phyloP scores from a whole-genome alignment of 306 rosid genomes.

The Rubus parviflorus region DNA sequence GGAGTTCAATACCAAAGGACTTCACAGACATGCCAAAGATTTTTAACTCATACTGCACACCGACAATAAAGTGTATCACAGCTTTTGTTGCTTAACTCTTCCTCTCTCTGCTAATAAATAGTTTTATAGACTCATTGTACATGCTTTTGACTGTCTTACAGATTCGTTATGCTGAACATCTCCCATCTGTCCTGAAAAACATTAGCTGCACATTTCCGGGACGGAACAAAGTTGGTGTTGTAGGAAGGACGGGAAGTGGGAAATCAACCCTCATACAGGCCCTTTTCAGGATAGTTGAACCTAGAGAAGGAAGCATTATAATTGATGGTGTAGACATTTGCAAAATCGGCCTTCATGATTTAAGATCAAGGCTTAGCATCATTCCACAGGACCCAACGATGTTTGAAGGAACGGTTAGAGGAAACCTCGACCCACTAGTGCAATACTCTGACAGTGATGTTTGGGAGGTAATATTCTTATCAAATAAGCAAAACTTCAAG shows the following conservation, averaged over 20 bases:
- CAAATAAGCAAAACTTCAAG: constrained; percentile 13
- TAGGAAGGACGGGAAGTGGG: constrained; percentile 96
- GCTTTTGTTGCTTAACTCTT: background rate
- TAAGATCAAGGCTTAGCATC: constrained; percentile 86
- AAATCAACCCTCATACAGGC: constrained; percentile 96
- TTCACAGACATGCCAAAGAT: background rate
- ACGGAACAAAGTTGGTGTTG: constrained; percentile 82
- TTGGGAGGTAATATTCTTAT: constrained; percentile 69
- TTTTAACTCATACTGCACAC: background rate
- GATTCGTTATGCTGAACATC: constrained; percentile 94
- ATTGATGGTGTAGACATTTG: constrained; percentile 74
- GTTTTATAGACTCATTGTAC: background rate
- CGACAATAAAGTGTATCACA: background rate
- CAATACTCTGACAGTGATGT: constrained; percentile 62
- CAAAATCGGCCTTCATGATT: constrained; percentile 87
- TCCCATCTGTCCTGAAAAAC: constrained; percentile 76
- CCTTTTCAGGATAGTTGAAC: constrained; percentile 84
- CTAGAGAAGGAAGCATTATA: constrained; percentile 78
- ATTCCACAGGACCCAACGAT: constrained; percentile 91
- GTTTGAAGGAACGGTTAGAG: constrained; percentile 93
- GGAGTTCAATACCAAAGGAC: background rate
- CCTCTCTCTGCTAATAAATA: background rate
- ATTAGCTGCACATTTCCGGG: constrained; percentile 90
- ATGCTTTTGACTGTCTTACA: constrained; percentile 30
- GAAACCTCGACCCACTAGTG: constrained; percentile 75